Evolutionary conservation across 73 alveolate genomes (phyloP).

Genomic region (Stentor coeruleus): DNA sequence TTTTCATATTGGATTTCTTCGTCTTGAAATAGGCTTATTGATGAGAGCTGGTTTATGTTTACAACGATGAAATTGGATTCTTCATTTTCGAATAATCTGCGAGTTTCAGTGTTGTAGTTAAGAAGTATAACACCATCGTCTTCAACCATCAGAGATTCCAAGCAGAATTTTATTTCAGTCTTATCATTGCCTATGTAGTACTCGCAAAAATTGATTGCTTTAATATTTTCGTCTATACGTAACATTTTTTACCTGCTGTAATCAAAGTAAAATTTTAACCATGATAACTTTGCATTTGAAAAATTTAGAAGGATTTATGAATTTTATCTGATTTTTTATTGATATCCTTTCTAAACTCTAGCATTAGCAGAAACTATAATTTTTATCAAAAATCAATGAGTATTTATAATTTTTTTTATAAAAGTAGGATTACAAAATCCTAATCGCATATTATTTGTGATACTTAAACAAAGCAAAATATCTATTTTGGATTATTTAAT

Average conservation of each 20-base stretch:
- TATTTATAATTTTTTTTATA: too few species aligned
- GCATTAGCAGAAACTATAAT: too few species aligned
- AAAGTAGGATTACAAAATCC: too few species aligned
- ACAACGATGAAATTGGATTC: not conserved
- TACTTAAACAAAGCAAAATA: too few species aligned
- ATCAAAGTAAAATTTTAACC: too few species aligned
- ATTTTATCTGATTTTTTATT: too few species aligned
- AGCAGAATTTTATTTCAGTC: not conserved
- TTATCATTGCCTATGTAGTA: not conserved
- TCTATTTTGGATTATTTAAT: too few species aligned
- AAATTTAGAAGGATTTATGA: too few species aligned
- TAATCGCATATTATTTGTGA: too few species aligned
- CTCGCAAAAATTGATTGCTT: not conserved
- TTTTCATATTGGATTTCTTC: not conserved
- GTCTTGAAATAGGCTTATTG: constrained; percentile 15
- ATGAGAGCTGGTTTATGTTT: not conserved
- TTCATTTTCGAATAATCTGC: not conserved
- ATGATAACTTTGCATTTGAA: too few species aligned
- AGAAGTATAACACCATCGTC: not conserved
- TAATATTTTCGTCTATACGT: not conserved
- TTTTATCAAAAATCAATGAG: too few species aligned
- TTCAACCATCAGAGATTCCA: not conserved
- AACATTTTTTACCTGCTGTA: not conserved
- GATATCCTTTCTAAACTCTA: too few species aligned
- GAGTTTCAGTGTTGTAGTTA: not conserved